Evolutionary conservation across 768 basidiomycete genomes (phyloP).

Genomic region (Sporobolomyces phaffii): DNA sequence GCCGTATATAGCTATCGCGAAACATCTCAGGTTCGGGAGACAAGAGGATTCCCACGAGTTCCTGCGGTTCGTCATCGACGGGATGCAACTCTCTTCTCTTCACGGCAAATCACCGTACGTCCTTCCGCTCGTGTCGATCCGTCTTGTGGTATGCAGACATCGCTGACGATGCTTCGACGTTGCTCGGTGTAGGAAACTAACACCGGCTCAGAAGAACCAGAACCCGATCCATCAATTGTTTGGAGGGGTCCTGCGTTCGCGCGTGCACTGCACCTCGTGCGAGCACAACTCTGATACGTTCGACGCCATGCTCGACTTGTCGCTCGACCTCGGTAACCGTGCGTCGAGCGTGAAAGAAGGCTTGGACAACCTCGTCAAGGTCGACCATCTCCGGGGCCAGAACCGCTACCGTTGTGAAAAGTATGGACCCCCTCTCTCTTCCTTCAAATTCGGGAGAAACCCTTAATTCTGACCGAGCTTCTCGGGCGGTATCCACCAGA

Average conservation of each 20-base stretch:
- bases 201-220: conserved; percentile 55
- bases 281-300: conserved; percentile 88
- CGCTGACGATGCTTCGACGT: neutral
- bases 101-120: conserved; percentile 53
- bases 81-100: conserved; percentile 76
- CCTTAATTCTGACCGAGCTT: neutral
- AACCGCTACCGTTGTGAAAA: conserved; percentile 99
- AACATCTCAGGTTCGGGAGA: conserved; percentile 78
- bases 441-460: neutral
- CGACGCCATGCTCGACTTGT: conserved; percentile 88
- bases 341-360: conserved; percentile 61
- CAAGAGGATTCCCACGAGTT: conserved; percentile 99
- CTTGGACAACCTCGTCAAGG: conserved; percentile 68
- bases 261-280: conserved; percentile 79
- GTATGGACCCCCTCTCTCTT: conserved; percentile 54
- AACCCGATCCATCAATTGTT: conserved; percentile 94
- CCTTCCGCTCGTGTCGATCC: neutral
- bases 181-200: conserved; percentile 48
- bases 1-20: conserved; percentile 76
- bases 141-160: no score
- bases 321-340: conserved; percentile 69
- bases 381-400: conserved; percentile 75
- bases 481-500: conserved; percentile 49
- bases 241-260: conserved; percentile 81
- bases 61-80: conserved; percentile 86